Evolutionary conservation across 257 asterid genomes (phyloP).

Genomic region (Ajuga chamaepitys): DNA sequence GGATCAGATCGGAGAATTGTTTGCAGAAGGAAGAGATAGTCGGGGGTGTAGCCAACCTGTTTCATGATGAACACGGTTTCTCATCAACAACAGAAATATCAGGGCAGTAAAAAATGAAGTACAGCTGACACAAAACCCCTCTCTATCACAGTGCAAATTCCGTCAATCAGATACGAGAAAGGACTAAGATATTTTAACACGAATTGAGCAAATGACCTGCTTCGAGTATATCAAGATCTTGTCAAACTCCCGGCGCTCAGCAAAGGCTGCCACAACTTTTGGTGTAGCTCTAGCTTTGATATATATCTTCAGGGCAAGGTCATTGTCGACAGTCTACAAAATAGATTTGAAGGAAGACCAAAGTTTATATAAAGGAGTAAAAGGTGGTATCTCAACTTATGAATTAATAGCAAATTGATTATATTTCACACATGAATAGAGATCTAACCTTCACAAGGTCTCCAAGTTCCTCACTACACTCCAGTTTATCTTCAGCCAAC

Average conservation of each 20-base stretch:
- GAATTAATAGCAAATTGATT: not conserved
- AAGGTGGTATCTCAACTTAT: not conserved
- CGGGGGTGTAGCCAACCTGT: slow-evolving; percentile 99
- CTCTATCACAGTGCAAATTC: not conserved
- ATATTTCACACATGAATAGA: slow-evolving; percentile 12
- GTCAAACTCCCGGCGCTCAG: slow-evolving; percentile 98
- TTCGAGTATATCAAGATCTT: slow-evolving; percentile 94
- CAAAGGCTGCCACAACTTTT: slow-evolving; percentile 99
- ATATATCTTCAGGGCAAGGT: slow-evolving; percentile 93
- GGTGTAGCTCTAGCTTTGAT: slow-evolving; percentile 99
- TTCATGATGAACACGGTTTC: slow-evolving; percentile 19
- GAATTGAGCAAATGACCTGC: slow-evolving; percentile 49
- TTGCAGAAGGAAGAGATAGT: slow-evolving; percentile 94
- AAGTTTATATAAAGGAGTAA: not conserved
- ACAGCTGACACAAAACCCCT: not conserved
- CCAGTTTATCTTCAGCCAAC: slow-evolving; percentile 98
- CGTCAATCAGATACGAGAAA: slow-evolving; percentile 3
- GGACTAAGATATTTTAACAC: not conserved
- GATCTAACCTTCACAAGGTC: slow-evolving; percentile 89
- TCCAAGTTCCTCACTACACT: slow-evolving; percentile 99
- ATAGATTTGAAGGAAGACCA: slow-evolving; percentile 9
- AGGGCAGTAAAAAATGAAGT: not conserved
- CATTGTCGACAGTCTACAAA: slow-evolving; percentile 92
- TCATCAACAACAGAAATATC: slow-evolving; percentile 8
- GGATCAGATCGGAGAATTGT: slow-evolving; percentile 98